Evolutionary conservation across 495 filamentous ascomycete genomes (phyloP), one percentile per base, ranked within the genome.

Genomic region (Tirmania nivea): DNA sequence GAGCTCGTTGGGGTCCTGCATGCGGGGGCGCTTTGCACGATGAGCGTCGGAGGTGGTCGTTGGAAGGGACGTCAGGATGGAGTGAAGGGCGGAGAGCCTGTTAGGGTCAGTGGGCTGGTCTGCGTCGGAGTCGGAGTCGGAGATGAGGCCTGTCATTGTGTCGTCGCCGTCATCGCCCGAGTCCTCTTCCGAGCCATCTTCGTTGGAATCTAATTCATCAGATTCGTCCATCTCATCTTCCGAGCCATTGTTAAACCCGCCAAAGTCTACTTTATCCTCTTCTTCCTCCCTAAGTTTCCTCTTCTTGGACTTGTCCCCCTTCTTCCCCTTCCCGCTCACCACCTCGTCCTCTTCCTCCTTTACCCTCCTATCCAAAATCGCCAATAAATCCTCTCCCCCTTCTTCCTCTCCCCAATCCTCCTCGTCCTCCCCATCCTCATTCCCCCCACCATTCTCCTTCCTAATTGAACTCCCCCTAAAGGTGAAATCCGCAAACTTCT

Each of bases 401-500:
- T 47, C 36, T 48, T 54, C n/a, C 52, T 56, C 52, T 55, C 59
- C 25, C 16, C 52, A 10, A 60, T 34, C 35, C 8, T 60, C 56
- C 37, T 49, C 48, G 17, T 34, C 48, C 53, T 57, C 60, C 53
- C 63, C 67, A 8, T 60, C 56, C 35, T 48, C 48, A 19, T 25
- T 47, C 53, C 57, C 60, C 53, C 63, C 67, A 52, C 64, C 64
- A 12, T 54, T 54, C 56, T 66, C 68, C 54, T 73, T 76, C 57
- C 69, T 79, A 48, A 68, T 73, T 53, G 67, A 77, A 58, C 76
- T 83, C 45, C 80, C 82, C 2, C 78, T 69, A 60, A 93, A 93
- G 3, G 75, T 70, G 66, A 76, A 89, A 8, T 76, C 79, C 42
- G 83, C 80, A 59, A 90, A 90, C 56, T 71, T 70, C 60, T 93